Conservation (phyloP, 805 yeast species). For the Candida tibetensis region DNA sequence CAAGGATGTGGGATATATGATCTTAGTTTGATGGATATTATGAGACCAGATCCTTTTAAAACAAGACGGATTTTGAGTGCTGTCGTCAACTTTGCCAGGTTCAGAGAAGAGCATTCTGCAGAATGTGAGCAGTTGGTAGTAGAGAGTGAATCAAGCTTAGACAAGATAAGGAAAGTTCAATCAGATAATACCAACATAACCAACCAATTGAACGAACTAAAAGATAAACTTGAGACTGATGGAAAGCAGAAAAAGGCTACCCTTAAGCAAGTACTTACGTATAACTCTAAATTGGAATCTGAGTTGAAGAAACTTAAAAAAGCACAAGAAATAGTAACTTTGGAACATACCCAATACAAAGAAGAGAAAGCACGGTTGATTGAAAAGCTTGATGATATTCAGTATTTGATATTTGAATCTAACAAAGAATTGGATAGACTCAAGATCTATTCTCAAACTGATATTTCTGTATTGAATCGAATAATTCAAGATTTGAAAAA, state of each 20-base stretch:
- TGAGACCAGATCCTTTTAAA: slow-evolving; percentile 72
- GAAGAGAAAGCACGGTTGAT: slow-evolving; percentile 57
- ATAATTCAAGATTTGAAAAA: slow-evolving; percentile 52
- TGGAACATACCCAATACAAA: slow-evolving; percentile 64
- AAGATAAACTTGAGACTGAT: slow-evolving; percentile 10
- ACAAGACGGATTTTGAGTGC: slow-evolving; percentile 71
- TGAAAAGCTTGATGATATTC: slow-evolving; percentile 58
- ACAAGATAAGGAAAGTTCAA: slow-evolving; percentile 32
- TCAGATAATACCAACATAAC: slow-evolving; percentile 11
- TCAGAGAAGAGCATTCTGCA: slow-evolving; percentile 70
- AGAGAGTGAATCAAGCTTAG: slow-evolving; percentile 49
- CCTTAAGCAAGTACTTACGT: slow-evolving; percentile 38
- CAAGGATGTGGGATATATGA: slow-evolving; percentile 75
- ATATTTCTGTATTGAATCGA: slow-evolving; percentile 52
- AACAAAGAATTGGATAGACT: slow-evolving; percentile 59
- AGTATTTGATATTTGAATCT: slow-evolving; percentile 53
- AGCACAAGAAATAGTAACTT: slow-evolving; percentile 58
- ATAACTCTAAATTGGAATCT: slow-evolving; percentile 55
- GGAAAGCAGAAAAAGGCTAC: slow-evolving; percentile 30
- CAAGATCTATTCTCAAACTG: slow-evolving; percentile 56
- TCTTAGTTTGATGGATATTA: slow-evolving; percentile 69
- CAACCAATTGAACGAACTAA: slow-evolving; percentile 9
- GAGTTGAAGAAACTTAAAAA: slow-evolving; percentile 60
- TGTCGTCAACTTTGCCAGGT: slow-evolving; percentile 79
- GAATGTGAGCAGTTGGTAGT: slow-evolving; percentile 65